These are phyloP conservation scores for Brassica hybrid DNA, from an alignment of 441 rosid species.

Conservation along the genomic window DNA sequence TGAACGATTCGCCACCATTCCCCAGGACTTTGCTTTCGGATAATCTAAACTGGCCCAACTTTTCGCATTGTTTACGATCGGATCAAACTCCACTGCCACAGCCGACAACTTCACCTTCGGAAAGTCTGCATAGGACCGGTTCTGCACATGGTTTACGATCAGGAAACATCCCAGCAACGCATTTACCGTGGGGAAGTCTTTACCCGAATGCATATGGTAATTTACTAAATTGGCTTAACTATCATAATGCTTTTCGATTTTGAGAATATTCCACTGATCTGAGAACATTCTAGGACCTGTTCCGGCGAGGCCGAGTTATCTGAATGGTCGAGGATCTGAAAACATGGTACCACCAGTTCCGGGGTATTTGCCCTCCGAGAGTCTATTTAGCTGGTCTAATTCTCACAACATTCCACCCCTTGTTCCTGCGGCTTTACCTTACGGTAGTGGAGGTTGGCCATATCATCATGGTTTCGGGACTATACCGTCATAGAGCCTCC, in stretches of 20 bases:
- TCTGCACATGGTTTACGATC: not conserved
- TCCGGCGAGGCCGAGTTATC: not conserved
- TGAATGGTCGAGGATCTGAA: not conserved
- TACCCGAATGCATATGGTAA: not conserved
- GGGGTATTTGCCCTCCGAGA: not conserved
- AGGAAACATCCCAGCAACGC: not conserved
- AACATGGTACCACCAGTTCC: not conserved
- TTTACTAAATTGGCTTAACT: not conserved
- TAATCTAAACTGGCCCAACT: not conserved
- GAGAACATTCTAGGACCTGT: not conserved
- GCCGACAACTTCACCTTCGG: not conserved
- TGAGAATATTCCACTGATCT: not conserved
- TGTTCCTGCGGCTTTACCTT: not conserved
- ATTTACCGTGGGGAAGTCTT: not conserved
- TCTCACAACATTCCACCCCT: not conserved
- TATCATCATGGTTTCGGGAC: not conserved
- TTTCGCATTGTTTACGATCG: not conserved
- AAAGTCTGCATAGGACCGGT: not conserved
- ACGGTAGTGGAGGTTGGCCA: not conserved
- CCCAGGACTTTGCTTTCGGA: not conserved
- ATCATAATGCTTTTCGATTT: not conserved
- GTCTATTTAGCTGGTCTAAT: not conserved
- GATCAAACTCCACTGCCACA: not conserved
- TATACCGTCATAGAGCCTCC: not conserved
- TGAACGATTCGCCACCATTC: not conserved